phyloP scores from a whole-genome alignment of 1,284 basidiomycete genomes.

The Malassezia globosa region DNA sequence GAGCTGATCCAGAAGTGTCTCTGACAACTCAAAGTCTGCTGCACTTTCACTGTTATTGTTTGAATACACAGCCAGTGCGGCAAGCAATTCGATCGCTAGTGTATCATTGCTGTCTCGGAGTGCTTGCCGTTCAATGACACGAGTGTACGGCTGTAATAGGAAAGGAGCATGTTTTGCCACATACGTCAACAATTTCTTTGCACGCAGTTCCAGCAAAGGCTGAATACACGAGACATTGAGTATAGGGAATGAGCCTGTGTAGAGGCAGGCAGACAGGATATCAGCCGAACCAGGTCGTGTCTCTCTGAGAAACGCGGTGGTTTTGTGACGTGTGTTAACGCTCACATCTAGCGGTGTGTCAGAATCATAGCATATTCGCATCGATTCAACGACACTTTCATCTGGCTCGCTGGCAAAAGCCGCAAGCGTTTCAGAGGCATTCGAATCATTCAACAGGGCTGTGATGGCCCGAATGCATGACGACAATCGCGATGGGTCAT shows the following conservation, averaged over 20 bases:
- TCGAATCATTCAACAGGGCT: constrained; percentile 12
- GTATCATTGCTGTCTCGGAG: neutral
- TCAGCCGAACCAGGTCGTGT: constrained; percentile 45
- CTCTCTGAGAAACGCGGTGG: constrained; percentile 51
- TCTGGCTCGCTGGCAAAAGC: constrained; percentile 80
- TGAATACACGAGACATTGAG: constrained; percentile 76
- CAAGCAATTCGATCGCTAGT: constrained; percentile 1
- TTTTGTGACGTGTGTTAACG: constrained; percentile 54
- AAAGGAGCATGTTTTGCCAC: constrained; percentile 11
- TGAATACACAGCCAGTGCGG: neutral
- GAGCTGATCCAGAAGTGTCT: neutral
- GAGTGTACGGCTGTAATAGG: constrained; percentile 3
- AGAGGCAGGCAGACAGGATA: constrained; percentile 49
- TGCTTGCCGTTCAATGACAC: neutral
- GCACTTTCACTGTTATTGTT: no score
- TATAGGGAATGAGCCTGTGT: constrained; percentile 61
- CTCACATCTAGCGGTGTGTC: constrained; percentile 70
- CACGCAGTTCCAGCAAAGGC: constrained; percentile 52
- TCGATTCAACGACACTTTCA: constrained; percentile 67
- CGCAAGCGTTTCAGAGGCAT: constrained; percentile 66
- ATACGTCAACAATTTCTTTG: constrained; percentile 1
- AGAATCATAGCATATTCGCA: constrained; percentile 68
- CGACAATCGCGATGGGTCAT: constrained; percentile 64
- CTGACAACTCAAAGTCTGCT: neutral
- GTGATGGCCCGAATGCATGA: constrained; percentile 48